Conservation (phyloP, 106 monocot species). For the Dendrobium huoshanense region DNA sequence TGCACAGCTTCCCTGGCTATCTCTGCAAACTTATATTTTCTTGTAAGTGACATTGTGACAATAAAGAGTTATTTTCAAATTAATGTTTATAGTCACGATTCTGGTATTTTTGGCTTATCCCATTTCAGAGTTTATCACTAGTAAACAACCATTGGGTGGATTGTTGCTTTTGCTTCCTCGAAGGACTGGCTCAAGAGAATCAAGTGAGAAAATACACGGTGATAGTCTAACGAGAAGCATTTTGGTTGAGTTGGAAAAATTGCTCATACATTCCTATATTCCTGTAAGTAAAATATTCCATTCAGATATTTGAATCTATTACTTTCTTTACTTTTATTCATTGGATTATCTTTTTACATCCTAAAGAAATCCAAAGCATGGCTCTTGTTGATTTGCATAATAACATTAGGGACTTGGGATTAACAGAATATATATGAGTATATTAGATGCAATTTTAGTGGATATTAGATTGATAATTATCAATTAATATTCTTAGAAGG, state of each 20-base stretch:
- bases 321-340: neutral
- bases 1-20: neutral
- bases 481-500: too few species aligned
- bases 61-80: neutral
- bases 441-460: too few species aligned
- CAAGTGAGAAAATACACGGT: slow-evolving; percentile 6
- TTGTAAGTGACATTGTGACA: neutral
- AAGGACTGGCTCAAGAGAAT: slow-evolving; percentile 26
- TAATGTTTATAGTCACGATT: neutral
- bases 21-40: neutral
- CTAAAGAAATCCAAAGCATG: neutral
- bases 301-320: neutral
- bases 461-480: too few species aligned
- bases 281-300: slow-evolving; percentile 49
- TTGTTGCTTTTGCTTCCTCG: slow-evolving; percentile 87
- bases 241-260: slow-evolving; percentile 66
- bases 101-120: slow-evolving; percentile 4
- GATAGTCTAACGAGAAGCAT: slow-evolving; percentile 24
- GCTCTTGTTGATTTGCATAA: too few species aligned
- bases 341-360: neutral
- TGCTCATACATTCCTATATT: slow-evolving; percentile 67
- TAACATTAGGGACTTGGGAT: too few species aligned
- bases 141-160: slow-evolving; percentile 70
- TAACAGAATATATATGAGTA: too few species aligned
- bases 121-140: slow-evolving; percentile 64